Conservation (phyloP, 805 yeast species). For the Danielia oregonensis region DNA sequence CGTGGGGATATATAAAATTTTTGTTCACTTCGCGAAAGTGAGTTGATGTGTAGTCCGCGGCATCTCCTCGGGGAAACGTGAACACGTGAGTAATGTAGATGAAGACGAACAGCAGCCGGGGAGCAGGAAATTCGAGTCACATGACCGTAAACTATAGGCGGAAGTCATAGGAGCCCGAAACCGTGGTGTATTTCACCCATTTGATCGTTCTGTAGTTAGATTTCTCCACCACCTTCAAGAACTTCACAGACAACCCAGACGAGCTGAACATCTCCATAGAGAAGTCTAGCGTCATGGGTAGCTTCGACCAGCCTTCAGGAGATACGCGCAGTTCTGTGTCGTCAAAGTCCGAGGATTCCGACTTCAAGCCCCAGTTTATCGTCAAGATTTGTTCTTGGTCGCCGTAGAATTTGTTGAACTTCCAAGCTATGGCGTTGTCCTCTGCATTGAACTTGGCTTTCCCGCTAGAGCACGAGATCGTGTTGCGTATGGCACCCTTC, state of each 20-base stretch:
- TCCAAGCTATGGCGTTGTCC: conserved; percentile 66
- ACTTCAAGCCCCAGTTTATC: conserved; percentile 45
- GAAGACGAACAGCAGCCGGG: too few species aligned
- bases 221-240: conserved; percentile 60
- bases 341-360: conserved; percentile 5
- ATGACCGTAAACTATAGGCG: conserved; percentile 29
- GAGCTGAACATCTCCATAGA: conserved; percentile 69
- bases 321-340: conserved; percentile 7
- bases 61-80: not conserved
- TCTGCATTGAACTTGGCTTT: conserved; percentile 66
- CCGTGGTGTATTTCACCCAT: conserved; percentile 80
- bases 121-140: not conserved
- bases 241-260: conserved; percentile 73
- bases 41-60: conserved; percentile 1
- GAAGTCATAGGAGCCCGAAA: conserved; percentile 78
- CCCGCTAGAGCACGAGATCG: conserved; percentile 50
- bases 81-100: too few species aligned
- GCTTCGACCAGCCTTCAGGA: conserved; percentile 53
- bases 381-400: conserved; percentile 58
- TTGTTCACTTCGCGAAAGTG: not conserved
- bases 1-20: conserved; percentile 5
- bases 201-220: conserved; percentile 67
- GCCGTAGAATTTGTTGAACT: conserved; percentile 63
- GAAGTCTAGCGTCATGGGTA: conserved; percentile 73
- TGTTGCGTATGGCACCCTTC: conserved; percentile 23